A percentile compares a stretch with the other conserved stretches of the same genome.
Conservation (phyloP, 2,329 filamentous ascomycete genomes). For the Trichophyton rubrum region DNA sequence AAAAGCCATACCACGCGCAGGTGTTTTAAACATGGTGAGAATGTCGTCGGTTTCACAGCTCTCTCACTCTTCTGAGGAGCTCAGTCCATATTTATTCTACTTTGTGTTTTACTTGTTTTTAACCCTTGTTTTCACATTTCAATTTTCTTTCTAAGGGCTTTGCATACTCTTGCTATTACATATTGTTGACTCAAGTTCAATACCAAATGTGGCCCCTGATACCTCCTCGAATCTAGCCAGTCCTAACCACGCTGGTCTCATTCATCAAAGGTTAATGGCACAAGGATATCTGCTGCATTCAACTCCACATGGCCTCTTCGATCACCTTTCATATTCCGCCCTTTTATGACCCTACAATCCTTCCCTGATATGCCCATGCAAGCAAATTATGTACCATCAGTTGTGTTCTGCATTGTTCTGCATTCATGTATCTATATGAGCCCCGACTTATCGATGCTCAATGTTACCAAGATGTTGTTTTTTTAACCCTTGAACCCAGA, state of each 20-base stretch:
- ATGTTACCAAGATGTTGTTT: background rate
- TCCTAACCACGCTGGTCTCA: background rate
- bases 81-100: background rate
- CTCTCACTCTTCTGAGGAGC: background rate
- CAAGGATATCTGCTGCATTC: background rate
- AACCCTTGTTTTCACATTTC: background rate
- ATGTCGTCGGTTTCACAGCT: background rate
- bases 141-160: background rate
- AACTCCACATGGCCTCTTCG: background rate
- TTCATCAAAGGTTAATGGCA: background rate
- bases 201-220: background rate
- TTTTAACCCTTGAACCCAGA: constrained; percentile 3
- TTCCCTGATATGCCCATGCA: constrained; percentile 1
- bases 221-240: background rate
- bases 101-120: background rate
- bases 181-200: background rate
- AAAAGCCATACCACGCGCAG: background rate
- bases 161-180: background rate
- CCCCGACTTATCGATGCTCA: background rate
- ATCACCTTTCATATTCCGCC: constrained; percentile 1
- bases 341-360: background rate
- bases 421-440: constrained; percentile 10
- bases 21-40: background rate
- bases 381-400: constrained; percentile 7
- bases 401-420: constrained; percentile 6